Conservation (phyloP, 1,284 basidiomycete genomes). For the Cryptococcus sp. region DNA sequence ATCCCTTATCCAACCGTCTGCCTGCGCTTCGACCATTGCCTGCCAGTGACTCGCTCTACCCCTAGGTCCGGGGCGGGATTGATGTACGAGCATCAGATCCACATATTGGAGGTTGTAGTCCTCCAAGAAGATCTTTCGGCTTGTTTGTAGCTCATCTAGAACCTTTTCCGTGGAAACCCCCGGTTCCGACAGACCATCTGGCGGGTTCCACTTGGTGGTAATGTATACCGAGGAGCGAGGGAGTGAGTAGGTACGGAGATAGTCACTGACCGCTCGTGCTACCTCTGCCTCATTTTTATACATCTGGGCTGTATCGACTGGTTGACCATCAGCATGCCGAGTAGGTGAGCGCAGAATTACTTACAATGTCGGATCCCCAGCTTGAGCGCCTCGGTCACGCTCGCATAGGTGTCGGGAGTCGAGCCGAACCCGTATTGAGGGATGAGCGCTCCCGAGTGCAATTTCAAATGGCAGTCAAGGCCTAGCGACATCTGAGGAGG, state of each 20-base stretch:
- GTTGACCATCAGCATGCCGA: not conserved
- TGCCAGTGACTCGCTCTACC: slow-evolving; percentile 36
- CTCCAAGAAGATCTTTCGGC: not conserved
- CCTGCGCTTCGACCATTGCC: slow-evolving; percentile 44
- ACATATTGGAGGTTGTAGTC: not conserved
- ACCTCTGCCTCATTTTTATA: slow-evolving; percentile 62
- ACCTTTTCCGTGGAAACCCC: not conserved
- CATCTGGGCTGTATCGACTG: slow-evolving; percentile 54
- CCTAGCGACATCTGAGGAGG: not conserved
- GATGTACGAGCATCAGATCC: slow-evolving; percentile 72
- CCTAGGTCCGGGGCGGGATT: slow-evolving; percentile 26
- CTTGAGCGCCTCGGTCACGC: not conserved
- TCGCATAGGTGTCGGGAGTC: not conserved
- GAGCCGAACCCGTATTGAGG: not conserved
- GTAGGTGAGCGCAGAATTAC: too few relatives aligned
- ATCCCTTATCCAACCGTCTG: slow-evolving; percentile 61
- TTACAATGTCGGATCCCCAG: not conserved
- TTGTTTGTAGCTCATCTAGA: not conserved
- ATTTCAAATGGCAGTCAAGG: not conserved
- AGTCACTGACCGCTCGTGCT: not conserved
- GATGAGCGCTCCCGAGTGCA: not conserved
- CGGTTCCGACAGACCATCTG: not conserved
- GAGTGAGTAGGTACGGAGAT: not conserved
- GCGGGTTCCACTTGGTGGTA: slow-evolving; percentile 1
- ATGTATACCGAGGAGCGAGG: not conserved